These are phyloP conservation scores for Penicillium sp. DNA, from an alignment of 2,329 filamentous ascomycete species.

Conservation along the genomic window DNA sequence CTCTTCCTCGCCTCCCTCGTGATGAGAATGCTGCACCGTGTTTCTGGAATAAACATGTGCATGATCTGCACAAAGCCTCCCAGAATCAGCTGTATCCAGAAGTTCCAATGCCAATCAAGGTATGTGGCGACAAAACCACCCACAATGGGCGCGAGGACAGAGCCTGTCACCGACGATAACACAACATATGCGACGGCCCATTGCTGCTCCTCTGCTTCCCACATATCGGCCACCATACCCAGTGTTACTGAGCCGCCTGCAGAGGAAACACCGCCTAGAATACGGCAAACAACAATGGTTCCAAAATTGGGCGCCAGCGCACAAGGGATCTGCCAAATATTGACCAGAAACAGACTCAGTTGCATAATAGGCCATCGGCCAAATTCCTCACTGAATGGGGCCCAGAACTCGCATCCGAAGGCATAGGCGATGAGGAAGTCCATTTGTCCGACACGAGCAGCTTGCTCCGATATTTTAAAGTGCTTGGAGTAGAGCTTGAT, in stretches of 20 bases:
- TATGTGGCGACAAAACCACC: conserved; percentile 55
- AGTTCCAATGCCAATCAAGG: conserved; percentile 59
- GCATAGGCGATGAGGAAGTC: conserved; percentile 77
- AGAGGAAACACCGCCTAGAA: conserved; percentile 62
- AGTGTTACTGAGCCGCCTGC: conserved; percentile 66
- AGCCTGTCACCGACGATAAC: conserved; percentile 57
- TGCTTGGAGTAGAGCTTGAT: conserved; percentile 62
- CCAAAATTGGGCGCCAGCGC: conserved; percentile 71
- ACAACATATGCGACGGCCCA: conserved; percentile 63
- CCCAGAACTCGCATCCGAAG: conserved; percentile 85
- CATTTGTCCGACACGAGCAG: conserved; percentile 69
- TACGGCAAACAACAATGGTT: conserved; percentile 67
- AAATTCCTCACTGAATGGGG: conserved; percentile 80
- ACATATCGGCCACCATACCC: conserved; percentile 66
- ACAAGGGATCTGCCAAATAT: conserved; percentile 72
- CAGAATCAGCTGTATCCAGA: conserved; percentile 63
- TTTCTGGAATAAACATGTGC: conserved; percentile 57
- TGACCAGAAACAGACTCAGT: conserved; percentile 70
- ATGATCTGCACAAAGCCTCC: conserved; percentile 54
- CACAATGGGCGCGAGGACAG: conserved; percentile 48
- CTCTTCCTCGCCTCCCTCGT: conserved; percentile 59
- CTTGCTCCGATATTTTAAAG: conserved; percentile 66
- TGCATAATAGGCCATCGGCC: conserved; percentile 75
- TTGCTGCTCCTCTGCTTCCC: conserved; percentile 57
- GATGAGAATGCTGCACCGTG: conserved; percentile 58